These are phyloP conservation scores for Stramenopiles sp. DNA, from an alignment of 352 stramenopile species.

Conservation along the genomic window DNA sequence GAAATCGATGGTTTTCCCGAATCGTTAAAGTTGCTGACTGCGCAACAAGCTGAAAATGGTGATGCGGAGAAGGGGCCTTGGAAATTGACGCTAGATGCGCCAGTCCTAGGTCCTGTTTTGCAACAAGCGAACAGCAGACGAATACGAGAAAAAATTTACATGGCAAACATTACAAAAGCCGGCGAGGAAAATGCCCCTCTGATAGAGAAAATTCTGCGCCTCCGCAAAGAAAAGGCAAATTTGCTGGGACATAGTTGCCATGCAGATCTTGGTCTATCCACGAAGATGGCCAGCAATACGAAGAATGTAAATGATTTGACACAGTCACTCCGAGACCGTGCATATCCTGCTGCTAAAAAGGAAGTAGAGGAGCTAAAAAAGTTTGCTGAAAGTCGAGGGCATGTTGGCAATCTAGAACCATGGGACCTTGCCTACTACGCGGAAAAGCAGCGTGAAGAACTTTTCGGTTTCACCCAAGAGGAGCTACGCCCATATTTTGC, in stretches of 20 bases:
- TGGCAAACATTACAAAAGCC: conserved; percentile 67
- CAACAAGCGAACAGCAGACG: conserved; percentile 67
- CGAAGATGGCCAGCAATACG: conserved; percentile 87
- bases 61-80: conserved; percentile 64
- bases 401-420: conserved; percentile 45
- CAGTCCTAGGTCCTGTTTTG: conserved; percentile 83
- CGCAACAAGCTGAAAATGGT: conserved; percentile 38
- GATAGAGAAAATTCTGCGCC: conserved; percentile 72
- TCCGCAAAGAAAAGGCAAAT: conserved; percentile 64
- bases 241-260: conserved; percentile 80
- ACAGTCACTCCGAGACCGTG: conserved; percentile 72
- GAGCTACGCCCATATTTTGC: conserved; percentile 91
- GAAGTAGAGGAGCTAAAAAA: conserved; percentile 68
- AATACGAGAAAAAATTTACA: conserved; percentile 75
- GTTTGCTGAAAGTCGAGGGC: conserved; percentile 54
- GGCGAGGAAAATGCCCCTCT: conserved; percentile 76
- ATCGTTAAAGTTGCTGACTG: conserved; percentile 71
- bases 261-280: conserved; percentile 66
- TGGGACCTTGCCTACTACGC: conserved; percentile 72
- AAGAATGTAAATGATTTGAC: conserved; percentile 70
- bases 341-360: conserved; percentile 55
- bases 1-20: conserved; percentile 68
- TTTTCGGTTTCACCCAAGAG: conserved; percentile 84
- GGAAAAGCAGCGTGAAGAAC: conserved; percentile 80
- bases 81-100: conserved; percentile 78